Percentiles rank a stretch among this genome's conserved stretches.
Conservation (phyloP, 129 eudicot genomes). For the Tagetes erecta region DNA sequence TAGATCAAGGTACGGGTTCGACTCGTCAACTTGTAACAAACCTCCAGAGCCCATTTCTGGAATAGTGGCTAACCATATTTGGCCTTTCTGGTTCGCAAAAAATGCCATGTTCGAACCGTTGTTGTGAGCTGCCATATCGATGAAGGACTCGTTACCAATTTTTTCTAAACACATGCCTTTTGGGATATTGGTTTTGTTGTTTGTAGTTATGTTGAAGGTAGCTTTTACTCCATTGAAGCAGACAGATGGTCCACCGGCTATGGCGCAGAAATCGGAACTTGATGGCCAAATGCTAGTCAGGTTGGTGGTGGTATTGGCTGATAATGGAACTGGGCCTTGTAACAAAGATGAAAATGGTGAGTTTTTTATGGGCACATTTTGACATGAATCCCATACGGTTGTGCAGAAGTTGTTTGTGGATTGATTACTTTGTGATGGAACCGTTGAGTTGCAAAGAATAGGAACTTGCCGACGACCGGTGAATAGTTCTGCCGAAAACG, state of each 20-base stretch:
- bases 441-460: slow-evolving; percentile 65
- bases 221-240: slow-evolving; percentile 64
- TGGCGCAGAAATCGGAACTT: slow-evolving; percentile 48
- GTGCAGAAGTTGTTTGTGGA: slow-evolving; percentile 50
- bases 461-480: slow-evolving; percentile 53
- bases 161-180: slow-evolving; percentile 77
- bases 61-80: slow-evolving; percentile 70
- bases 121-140: slow-evolving; percentile 63
- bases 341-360: slow-evolving; percentile 66
- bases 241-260: slow-evolving; percentile 61
- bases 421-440: slow-evolving; percentile 37
- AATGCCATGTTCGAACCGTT: slow-evolving; percentile 75
- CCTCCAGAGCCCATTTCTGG: slow-evolving; percentile 61
- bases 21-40: slow-evolving; percentile 44
- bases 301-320: slow-evolving; percentile 50
- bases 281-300: slow-evolving; percentile 58
- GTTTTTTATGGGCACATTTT: slow-evolving; percentile 48
- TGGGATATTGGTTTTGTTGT: slow-evolving; percentile 35
- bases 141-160: slow-evolving; percentile 57
- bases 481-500: slow-evolving; percentile 68
- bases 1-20: slow-evolving; percentile 60
- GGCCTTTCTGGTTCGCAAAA: slow-evolving; percentile 71
- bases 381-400: slow-evolving; percentile 64
- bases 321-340: slow-evolving; percentile 45
- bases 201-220: slow-evolving; percentile 28